Conservation (phyloP, 257 asterid species). For the Plectranthus barbatus region DNA sequence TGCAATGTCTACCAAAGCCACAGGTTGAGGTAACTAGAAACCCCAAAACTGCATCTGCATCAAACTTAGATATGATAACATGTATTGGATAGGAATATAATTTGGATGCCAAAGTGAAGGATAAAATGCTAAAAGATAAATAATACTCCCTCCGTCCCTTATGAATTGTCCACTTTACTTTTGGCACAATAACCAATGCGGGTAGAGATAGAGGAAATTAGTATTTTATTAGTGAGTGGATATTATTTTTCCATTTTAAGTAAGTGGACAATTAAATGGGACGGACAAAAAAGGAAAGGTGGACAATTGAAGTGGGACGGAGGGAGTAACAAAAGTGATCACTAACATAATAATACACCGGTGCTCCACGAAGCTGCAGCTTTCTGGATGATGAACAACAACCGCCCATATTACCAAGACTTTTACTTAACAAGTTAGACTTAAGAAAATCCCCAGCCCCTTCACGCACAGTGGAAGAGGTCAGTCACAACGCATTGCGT, state of each 20-base stretch:
- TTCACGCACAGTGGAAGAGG: no score
- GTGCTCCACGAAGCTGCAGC: slow-evolving; percentile 63
- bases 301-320: no score
- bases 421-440: not conserved
- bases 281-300: no score
- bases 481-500: not conserved
- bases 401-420: slow-evolving; percentile 51
- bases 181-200: no score
- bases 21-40: not conserved
- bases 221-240: no score
- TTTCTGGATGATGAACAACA: slow-evolving; percentile 73
- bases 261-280: no score
- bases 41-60: not conserved
- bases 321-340: not conserved
- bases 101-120: not conserved
- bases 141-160: no score
- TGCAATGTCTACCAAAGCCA: not conserved
- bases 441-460: not conserved
- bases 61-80: not conserved
- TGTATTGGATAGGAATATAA: no score
- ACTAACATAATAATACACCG: slow-evolving; percentile 72
- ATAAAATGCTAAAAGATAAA: not conserved
- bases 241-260: no score
- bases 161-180: no score
- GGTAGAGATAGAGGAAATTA: no score